A percentile compares a stretch with the other conserved stretches of the same genome.
Evolutionary conservation across 305 asterid genomes (phyloP).

Genomic region (Rubia balearica): DNA sequence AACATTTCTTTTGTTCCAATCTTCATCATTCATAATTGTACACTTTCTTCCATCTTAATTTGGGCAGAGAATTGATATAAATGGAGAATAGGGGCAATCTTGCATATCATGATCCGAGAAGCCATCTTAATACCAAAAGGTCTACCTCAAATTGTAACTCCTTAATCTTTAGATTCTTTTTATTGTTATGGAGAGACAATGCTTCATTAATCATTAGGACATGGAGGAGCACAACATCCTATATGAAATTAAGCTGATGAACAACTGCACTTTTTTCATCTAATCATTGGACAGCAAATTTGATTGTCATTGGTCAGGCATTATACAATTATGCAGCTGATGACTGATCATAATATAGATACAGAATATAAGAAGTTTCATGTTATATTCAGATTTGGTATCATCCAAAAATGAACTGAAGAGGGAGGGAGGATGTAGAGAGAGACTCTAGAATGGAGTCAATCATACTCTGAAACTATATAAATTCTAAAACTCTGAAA

Average conservation of each 20-base stretch:
- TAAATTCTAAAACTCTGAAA: neutral
- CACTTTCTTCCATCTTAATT: neutral
- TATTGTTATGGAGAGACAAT: neutral
- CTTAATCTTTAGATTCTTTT: neutral
- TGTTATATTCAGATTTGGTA: neutral
- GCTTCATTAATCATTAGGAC: neutral
- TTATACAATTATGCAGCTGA: neutral
- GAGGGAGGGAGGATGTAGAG: neutral
- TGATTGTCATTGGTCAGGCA: neutral
- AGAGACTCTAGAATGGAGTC: neutral
- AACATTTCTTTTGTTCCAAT: neutral
- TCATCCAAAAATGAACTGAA: neutral
- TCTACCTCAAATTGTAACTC: neutral
- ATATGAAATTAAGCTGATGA: neutral
- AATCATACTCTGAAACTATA: too few species aligned
- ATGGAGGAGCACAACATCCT: neutral
- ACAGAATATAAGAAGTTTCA: neutral
- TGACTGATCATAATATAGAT: neutral
- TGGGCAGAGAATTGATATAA: neutral
- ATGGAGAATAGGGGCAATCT: neutral
- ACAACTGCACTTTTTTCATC: neutral
- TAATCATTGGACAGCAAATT: neutral
- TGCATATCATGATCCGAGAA: neutral
- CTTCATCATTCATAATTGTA: neutral
- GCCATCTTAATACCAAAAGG: neutral